Conservation (phyloP, 179 eudicot genomes). For the Amaranthus tricolor region DNA sequence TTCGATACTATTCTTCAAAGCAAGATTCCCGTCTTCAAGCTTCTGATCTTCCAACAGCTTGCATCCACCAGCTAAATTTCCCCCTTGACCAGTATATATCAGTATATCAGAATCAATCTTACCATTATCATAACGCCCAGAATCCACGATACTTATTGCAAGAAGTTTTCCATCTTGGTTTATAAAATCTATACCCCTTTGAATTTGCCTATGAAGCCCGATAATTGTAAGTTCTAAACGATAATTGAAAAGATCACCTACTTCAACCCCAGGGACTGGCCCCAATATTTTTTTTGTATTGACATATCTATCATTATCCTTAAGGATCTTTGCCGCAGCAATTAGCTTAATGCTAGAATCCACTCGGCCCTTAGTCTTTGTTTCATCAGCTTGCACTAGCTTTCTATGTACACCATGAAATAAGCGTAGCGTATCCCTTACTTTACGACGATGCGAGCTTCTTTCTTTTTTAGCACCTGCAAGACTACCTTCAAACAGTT, state of each 20-base stretch:
- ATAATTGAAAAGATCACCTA: slow-evolving; percentile 73
- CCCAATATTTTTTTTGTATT: slow-evolving; percentile 48
- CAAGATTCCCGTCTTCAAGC: slow-evolving; percentile 80
- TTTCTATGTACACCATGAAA: slow-evolving; percentile 58
- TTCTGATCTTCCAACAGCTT: slow-evolving; percentile 74
- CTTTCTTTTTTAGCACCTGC: slow-evolving; percentile 17
- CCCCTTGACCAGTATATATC: slow-evolving; percentile 81
- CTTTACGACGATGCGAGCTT: slow-evolving; percentile 42
- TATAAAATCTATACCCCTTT: slow-evolving; percentile 67
- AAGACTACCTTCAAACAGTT: slow-evolving; percentile 14
- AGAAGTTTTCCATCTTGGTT: slow-evolving; percentile 31
- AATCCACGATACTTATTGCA: slow-evolving; percentile 81
- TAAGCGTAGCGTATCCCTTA: slow-evolving; percentile 58
- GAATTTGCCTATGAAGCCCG: slow-evolving; percentile 68
- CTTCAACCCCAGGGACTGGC: slow-evolving; percentile 79
- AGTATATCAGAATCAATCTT: slow-evolving; percentile 56
- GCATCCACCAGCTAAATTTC: slow-evolving; percentile 40
- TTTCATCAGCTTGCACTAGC: slow-evolving; percentile 59
- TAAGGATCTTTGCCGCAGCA: slow-evolving; percentile 43
- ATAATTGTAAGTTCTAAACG: slow-evolving; percentile 72
- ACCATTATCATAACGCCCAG: slow-evolving; percentile 72
- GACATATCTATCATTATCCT: slow-evolving; percentile 42
- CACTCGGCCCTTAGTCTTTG: slow-evolving; percentile 33
- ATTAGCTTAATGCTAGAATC: background rate
- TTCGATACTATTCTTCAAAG: slow-evolving; percentile 60